A percentile compares a stretch with the other conserved stretches of the same genome.
phyloP scores from a whole-genome alignment of 192 early-diverging fungal genomes.

The Backusella circina region DNA sequence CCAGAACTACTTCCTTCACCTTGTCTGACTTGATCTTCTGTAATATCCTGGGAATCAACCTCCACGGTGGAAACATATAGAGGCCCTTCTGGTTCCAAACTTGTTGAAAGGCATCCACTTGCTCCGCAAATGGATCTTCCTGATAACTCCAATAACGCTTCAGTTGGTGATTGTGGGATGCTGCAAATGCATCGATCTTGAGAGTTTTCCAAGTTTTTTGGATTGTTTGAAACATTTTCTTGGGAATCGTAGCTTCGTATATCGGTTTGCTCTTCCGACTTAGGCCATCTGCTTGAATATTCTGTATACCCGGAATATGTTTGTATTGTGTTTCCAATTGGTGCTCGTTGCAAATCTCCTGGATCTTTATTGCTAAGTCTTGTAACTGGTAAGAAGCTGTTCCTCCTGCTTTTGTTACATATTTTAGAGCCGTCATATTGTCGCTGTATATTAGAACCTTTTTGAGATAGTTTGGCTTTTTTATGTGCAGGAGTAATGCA shows the following conservation, averaged over 20 bases:
- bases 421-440: conserved; percentile 3
- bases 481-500: background rate
- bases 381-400: background rate
- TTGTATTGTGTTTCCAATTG: background rate
- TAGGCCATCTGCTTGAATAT: background rate
- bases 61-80: background rate
- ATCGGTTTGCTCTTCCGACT: background rate
- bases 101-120: conserved; percentile 4
- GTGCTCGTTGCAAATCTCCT: background rate
- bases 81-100: background rate
- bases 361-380: background rate
- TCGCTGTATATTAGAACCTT: background rate
- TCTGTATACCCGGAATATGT: background rate
- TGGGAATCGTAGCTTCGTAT: background rate
- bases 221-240: background rate
- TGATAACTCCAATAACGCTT: no score
- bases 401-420: background rate
- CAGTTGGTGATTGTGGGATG: no score
- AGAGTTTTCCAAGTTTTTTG: no score
- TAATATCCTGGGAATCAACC: background rate
- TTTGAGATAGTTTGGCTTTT: no score
- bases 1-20: background rate
- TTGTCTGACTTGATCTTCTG: background rate
- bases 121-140: background rate
- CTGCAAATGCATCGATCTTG: no score